These are phyloP conservation scores for Fistulinella prunicolor DNA, from an alignment of 768 basidiomycete species.

Conservation along the genomic window DNA sequence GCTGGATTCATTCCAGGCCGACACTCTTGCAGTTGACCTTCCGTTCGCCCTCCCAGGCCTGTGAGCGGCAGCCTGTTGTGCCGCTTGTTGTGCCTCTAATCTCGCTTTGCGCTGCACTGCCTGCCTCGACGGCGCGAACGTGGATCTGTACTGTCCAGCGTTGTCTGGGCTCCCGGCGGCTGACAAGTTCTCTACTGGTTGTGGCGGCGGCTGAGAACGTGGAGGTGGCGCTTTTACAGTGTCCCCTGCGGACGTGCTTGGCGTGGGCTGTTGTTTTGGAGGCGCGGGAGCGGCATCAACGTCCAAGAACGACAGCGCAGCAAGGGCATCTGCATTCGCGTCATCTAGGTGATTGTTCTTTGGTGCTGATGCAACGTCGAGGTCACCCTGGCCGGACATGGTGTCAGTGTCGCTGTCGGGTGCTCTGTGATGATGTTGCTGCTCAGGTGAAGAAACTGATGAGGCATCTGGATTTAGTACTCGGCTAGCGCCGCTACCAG, in stretches of 20 bases:
- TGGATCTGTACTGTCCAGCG: conserved; percentile 62
- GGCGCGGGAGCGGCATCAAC: conserved; percentile 29
- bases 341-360: conserved; percentile 40
- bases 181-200: conserved; percentile 34
- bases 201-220: conserved; percentile 27
- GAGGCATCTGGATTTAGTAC: conserved; percentile 34
- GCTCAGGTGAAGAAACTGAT: conserved; percentile 39
- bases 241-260: conserved; percentile 4
- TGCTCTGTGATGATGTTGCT: conserved; percentile 23
- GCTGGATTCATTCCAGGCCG: conserved; percentile 65
- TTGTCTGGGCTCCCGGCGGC: conserved; percentile 26
- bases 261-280: conserved; percentile 8
- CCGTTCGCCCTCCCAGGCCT: conserved; percentile 63
- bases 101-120: conserved; percentile 85
- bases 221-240: conserved; percentile 23
- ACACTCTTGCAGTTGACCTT: conserved; percentile 38
- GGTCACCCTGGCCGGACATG: conserved; percentile 27
- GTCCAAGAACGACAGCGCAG: conserved; percentile 74
- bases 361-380: neutral
- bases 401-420: conserved; percentile 33
- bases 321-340: conserved; percentile 66
- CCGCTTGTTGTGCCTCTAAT: conserved; percentile 78
- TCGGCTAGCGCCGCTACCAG: conserved; percentile 33
- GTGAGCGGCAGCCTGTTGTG: conserved; percentile 72
- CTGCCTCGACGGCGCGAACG: conserved; percentile 83